A percentile compares a stretch with the other conserved stretches of the same genome.
These are phyloP conservation scores for Salix caprea DNA, from an alignment of 345 rosid genomes.

Conservation along the genomic window DNA sequence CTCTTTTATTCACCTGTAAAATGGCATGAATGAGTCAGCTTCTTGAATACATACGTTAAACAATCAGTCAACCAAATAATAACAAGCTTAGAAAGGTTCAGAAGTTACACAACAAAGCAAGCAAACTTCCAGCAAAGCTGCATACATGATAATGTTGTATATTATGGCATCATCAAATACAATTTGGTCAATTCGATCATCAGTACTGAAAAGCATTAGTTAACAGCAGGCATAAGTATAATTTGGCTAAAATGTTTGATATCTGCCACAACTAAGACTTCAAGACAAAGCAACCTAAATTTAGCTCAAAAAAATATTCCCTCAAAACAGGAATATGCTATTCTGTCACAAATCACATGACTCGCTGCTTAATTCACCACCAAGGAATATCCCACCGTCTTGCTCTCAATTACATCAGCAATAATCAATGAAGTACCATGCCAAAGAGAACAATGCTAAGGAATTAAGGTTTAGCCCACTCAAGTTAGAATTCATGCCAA, in stretches of 20 bases:
- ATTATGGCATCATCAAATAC: background rate
- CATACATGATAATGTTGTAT: background rate
- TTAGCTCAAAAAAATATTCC: background rate
- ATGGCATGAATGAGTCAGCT: background rate
- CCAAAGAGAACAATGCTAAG: background rate
- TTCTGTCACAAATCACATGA: background rate
- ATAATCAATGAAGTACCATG: background rate
- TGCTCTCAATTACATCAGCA: background rate
- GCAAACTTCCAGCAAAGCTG: background rate
- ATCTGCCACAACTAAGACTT: background rate
- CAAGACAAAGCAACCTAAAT: background rate
- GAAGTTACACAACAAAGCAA: background rate
- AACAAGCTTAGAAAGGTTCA: background rate
- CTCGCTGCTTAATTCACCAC: background rate
- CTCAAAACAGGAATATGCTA: background rate
- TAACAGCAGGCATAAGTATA: too few species aligned
- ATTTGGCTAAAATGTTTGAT: background rate
- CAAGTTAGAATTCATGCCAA: background rate
- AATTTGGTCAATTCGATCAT: background rate
- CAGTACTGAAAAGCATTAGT: background rate
- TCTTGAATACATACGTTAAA: background rate
- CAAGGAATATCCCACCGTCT: background rate
- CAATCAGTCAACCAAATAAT: background rate
- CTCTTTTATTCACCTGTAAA: constrained; percentile 23
- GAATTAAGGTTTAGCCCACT: background rate